phyloP scores from a whole-genome alignment of 2,329 filamentous ascomycete genomes.

The Pseudogymnoascus sp. region DNA sequence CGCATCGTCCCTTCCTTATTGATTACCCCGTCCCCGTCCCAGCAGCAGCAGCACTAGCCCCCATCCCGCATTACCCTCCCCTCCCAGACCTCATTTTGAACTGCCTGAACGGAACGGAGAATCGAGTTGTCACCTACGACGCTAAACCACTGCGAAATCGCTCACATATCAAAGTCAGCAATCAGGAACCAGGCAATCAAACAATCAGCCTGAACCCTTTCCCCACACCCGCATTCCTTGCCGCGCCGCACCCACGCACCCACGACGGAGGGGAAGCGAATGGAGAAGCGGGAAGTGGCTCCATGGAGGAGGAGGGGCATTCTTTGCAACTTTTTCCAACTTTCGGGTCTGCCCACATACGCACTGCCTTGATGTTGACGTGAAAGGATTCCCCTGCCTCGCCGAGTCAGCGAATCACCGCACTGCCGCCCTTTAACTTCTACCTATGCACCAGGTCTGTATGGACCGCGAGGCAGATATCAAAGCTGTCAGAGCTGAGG shows the following conservation, averaged over 20 bases:
- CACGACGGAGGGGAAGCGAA: neutral
- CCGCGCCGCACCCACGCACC: neutral
- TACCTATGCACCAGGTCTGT: neutral
- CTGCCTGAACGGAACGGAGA: neutral
- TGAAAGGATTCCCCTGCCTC: neutral
- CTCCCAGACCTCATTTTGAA: neutral
- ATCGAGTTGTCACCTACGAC: neutral
- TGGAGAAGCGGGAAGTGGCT: neutral
- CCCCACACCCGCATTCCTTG: neutral
- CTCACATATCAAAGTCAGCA: neutral
- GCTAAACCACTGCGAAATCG: neutral
- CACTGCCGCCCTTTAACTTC: neutral
- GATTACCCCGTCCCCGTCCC: no score
- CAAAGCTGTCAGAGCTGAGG: neutral
- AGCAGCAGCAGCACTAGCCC: neutral
- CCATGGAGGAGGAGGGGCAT: neutral
- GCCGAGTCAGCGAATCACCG: neutral
- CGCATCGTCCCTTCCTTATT: neutral
- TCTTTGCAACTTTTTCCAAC: neutral
- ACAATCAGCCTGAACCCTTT: neutral
- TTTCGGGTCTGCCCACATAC: neutral
- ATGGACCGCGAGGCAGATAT: neutral
- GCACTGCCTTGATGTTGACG: neutral
- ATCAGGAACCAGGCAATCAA: no score
- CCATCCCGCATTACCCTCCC: neutral